Evolutionary conservation across 768 basidiomycete genomes (phyloP), one percentile per base, ranked within the genome.

Genomic region (Mycena floridula): DNA sequence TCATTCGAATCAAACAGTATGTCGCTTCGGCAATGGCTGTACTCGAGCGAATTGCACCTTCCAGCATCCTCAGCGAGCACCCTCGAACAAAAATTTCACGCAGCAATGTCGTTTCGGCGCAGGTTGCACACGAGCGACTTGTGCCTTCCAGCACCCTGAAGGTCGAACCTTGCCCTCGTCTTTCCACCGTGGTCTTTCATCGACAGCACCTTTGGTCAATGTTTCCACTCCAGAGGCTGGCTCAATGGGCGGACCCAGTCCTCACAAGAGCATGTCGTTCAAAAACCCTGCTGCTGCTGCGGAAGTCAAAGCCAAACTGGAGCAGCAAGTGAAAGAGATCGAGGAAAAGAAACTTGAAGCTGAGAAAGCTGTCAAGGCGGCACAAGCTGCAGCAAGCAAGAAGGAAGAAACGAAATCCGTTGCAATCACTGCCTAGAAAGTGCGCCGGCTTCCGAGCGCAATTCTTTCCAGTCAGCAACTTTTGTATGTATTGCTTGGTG

Each of bases 61-160:
- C 58, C 61, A 71, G 37, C 88, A 90, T 58, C 81, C 88, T 12
- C 54, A 68, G 37, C 73, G 75, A 28, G 54, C 50, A 48, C 26
- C 37, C 47, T 58, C 54, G 56, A 54, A 62, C 16, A n/a, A n/a
- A n/a, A 70, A 73, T 25, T 68, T 67, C 40, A 57, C 66, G 27
- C 68, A 70, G 54, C 77, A 76, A 23, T 98, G 95, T 64, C 79
- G 85, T 43, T 97, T 89, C 54, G 94, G 90, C 18, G 69, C 85
- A 12, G 76, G 69, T 16, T 98, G 95, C 63, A 96, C 91, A 7
- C 81, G 90, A 44, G 80, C 82, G 25, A 75, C 81, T 50, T 98
- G 95, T 61, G 65, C 81, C n/a, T 99, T 85, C 73, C 81, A 88
- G 50, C 95, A 99, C 59, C 95, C 95, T 0, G 81, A 88, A 45